Evolutionary conservation across 441 rosid genomes (phyloP).

Genomic region (Manihot esculenta): DNA sequence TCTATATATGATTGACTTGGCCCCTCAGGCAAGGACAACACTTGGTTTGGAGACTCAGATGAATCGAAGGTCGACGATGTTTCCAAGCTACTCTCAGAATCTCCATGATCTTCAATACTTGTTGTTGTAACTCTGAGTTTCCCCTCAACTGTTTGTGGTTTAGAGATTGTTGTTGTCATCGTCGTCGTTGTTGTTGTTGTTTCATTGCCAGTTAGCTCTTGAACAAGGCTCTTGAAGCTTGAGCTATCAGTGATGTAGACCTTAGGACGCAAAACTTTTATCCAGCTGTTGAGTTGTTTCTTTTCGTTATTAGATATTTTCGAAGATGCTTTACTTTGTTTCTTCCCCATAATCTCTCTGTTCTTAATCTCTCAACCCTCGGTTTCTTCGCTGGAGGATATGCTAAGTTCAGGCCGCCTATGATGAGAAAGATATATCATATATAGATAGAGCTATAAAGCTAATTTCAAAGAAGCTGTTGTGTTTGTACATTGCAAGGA

Average conservation of each 20-base stretch:
- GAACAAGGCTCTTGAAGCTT: conserved; percentile 47
- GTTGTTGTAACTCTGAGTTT: neutral
- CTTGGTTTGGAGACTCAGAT: conserved; percentile 17
- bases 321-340: conserved; percentile 15
- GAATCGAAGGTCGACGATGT: conserved; percentile 5
- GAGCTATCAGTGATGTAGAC: conserved; percentile 41
- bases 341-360: conserved; percentile 31
- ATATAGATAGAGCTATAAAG: neutral
- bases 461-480: conserved; percentile 1
- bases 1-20: conserved; percentile 9
- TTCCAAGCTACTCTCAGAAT: conserved; percentile 20
- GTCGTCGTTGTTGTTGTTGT: neutral
- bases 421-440: neutral
- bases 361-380: neutral
- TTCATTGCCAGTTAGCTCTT: conserved; percentile 42
- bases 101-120: conserved; percentile 6
- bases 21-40: conserved; percentile 1
- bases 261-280: conserved; percentile 34
- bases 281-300: conserved; percentile 26
- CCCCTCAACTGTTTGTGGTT: neutral
- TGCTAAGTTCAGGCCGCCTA: neutral
- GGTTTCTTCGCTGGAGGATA: conserved; percentile 20
- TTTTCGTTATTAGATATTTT: conserved; percentile 24
- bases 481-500: neutral
- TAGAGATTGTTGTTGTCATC: neutral